Base-by-base conservation (phyloP, 164 flowering plant genomes). In the Platanus orientalis region DNA sequence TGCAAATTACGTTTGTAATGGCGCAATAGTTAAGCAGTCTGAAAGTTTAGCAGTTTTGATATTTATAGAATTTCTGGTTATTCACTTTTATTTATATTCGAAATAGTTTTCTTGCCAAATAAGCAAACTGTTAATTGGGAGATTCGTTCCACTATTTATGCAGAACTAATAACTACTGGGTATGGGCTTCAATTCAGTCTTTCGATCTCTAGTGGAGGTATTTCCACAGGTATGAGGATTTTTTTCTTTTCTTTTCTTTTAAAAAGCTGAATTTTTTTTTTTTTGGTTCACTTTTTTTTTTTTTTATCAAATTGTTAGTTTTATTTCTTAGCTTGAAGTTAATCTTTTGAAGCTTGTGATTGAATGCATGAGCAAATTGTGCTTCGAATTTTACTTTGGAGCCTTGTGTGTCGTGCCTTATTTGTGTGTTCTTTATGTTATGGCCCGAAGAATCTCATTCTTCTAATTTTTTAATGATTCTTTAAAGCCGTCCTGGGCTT, bases 121-220 rank as follows among this genome's bases (percentile, higher is more conserved):
- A 16, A 40, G 24, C 5, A 14, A 21, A 7, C 23, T 19, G 47
- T 7, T 14, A 14, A 50, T 7, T 21, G 5, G 13, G 10, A 27
- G 26, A 29, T 48, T 21, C 13, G 6, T 24, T 40, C 1, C 57
- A 36, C 21, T 65, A 9, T 57, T 44, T 42, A 13, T 63, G 69
- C 71, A 67, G 71, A 42, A 52, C 49, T 51, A 42, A n/a, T 60
- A 26, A 44, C 50, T 44, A 32, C 54, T 24, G 1, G 49, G 4
- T 4, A 87, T 87, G 93, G 88, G 81, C 11, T 83, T 83, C 79
- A 69, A 71, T 20, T 56, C 75, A 25, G 86, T 87, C 4, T 87
- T 74, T 63, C 58, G 45, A 30, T 29, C 73, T 28, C 71, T 87
- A 73, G 61, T 66, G 72, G 89, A 87, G 50, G 34, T 87, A 23